Conservation (phyloP, 371 early-diverging fungal genomes). For the Capillidium heterosporum region DNA sequence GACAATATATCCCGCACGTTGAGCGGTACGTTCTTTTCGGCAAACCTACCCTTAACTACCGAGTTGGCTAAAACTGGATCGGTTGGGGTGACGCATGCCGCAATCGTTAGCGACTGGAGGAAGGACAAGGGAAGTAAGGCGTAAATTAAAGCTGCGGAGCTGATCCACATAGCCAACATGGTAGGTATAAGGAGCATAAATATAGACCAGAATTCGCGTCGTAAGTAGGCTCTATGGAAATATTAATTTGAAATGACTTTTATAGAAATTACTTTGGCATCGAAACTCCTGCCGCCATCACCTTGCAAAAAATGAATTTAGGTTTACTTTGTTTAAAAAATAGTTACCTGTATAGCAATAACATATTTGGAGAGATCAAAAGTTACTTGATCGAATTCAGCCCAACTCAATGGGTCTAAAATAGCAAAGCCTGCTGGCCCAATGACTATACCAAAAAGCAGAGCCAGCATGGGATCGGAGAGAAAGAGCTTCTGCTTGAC, state of each 20-base stretch:
- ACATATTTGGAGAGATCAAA: slow-evolving; percentile 56
- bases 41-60: slow-evolving; percentile 86
- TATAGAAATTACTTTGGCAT: slow-evolving; percentile 39
- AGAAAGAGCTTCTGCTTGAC: slow-evolving; percentile 79
- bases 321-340: background rate
- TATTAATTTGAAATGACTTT: slow-evolving; percentile 1
- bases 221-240: slow-evolving; percentile 29
- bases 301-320: slow-evolving; percentile 15
- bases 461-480: slow-evolving; percentile 81
- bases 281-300: slow-evolving; percentile 71
- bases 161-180: slow-evolving; percentile 75
- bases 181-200: slow-evolving; percentile 66
- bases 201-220: slow-evolving; percentile 42
- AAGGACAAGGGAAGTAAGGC: slow-evolving; percentile 36
- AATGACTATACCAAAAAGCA: slow-evolving; percentile 70
- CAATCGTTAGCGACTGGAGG: slow-evolving; percentile 55
- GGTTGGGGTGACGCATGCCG: slow-evolving; percentile 84
- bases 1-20: slow-evolving; percentile 64
- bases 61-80: slow-evolving; percentile 90
- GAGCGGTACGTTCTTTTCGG: slow-evolving; percentile 68
- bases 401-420: slow-evolving; percentile 34
- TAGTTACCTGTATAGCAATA: slow-evolving; percentile 52
- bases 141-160: slow-evolving; percentile 51
- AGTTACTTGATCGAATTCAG: slow-evolving; percentile 24
- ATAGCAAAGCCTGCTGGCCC: slow-evolving; percentile 50